Evolutionary conservation across 441 rosid species (phyloP).

Genomic region (Flueggea neowawraea): DNA sequence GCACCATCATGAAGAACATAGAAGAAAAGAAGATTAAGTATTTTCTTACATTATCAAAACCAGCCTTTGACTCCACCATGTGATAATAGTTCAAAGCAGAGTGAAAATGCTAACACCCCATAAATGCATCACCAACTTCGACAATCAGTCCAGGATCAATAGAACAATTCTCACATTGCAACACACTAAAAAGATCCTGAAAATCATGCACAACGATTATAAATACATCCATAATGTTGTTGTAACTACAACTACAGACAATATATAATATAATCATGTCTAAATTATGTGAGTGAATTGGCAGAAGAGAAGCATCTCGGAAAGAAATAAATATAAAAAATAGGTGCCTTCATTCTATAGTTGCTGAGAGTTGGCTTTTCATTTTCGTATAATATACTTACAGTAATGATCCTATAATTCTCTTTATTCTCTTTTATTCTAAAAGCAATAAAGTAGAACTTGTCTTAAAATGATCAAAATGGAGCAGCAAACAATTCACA

Average conservation of each 20-base stretch:
- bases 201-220: constrained; percentile 18
- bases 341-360: no score
- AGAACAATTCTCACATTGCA: constrained; percentile 36
- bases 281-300: no score
- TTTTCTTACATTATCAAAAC: constrained; percentile 52
- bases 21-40: constrained; percentile 1
- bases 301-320: neutral
- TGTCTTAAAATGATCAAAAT: no score
- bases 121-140: constrained; percentile 66
- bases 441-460: no score
- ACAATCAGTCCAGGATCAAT: constrained; percentile 45
- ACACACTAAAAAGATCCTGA: constrained; percentile 45
- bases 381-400: no score
- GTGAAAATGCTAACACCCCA: constrained; percentile 49
- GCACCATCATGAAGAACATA: constrained; percentile 7
- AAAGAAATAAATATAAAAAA: no score
- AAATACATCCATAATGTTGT: neutral
- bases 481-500: no score
- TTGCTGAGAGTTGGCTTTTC: no score
- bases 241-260: neutral
- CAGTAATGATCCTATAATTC: no score
- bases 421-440: no score
- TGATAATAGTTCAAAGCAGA: constrained; percentile 74
- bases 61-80: constrained; percentile 47
- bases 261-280: no score